Base-by-base conservation (phyloP, 352 stramenopile species). In the Globisporangium paroecandrum region DNA sequence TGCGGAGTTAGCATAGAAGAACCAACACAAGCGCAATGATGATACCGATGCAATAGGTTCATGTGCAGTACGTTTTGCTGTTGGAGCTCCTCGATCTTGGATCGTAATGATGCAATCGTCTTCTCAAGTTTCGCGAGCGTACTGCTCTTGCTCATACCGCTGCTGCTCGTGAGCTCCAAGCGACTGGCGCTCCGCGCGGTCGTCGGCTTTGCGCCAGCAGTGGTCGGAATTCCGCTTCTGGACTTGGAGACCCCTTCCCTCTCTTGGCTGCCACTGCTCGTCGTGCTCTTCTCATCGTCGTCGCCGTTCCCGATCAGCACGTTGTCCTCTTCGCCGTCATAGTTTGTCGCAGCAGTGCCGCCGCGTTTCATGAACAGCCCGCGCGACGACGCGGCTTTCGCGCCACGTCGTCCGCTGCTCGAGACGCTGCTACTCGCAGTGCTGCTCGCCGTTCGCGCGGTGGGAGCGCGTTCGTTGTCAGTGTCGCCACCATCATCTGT, bases 61-160 rank as follows among this genome's bases (percentile, higher is more conserved):
- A 74, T 81, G 71, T 86, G 90, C 82, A 78, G 90, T 92, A 90
- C 84, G 78, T 93, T 93, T 68, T 89, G 85, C 59, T 85, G 83
- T 58, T 90, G 79, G 3, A 90, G 70, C 63, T 90, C 82, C 70
- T 93, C 82, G 6, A 90, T 61, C 66, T 89, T 93, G 34, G 65
- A 49, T 6, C 85, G 81, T 0, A 93, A 72, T 20, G 76, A 77
- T 25, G 68, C 72, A 41, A 89, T 78, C 5, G 82, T 88, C n/a
- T 69, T 77, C 59, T 93, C 82, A 20, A 93, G 68, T 65, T 89
- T 89, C 18, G 56, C 57, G 22, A 81, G 69, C 18, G 64, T 60
- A 60, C 83, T 72, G 22, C 34, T 69, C 8, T 53, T 63, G 27
- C 60, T 22, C 27, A 32, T 32, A 32, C 27, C 27, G 8, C 51